Percentiles rank a stretch among this genome's conserved stretches.
These are phyloP conservation scores for Metschnikowia koreensis DNA, from an alignment of 805 yeast genomes.

Conservation along the genomic window DNA sequence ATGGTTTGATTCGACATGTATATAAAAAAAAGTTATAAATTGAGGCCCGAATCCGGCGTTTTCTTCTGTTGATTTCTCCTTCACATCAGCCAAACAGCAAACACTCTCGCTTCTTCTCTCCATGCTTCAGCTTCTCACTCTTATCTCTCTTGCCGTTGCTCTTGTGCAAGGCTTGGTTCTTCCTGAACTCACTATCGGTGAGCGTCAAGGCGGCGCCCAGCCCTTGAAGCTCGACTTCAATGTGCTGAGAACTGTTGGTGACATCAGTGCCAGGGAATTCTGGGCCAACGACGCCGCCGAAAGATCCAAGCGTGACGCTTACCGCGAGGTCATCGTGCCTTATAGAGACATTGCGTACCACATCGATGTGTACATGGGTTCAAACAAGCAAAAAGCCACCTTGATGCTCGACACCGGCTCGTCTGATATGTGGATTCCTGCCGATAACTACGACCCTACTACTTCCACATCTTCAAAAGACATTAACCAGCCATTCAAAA, in stretches of 20 bases:
- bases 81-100: not conserved
- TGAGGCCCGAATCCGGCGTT: not conserved
- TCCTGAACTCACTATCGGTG: not conserved
- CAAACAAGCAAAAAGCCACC: constrained; percentile 25
- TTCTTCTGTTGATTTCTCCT: not conserved
- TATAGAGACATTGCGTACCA: constrained; percentile 10
- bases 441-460: constrained; percentile 5
- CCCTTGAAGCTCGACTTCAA: constrained; percentile 13
- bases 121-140: not conserved
- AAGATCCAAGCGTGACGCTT: constrained; percentile 5
- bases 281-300: not conserved
- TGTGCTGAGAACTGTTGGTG: constrained; percentile 7
- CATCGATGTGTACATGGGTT: constrained; percentile 22
- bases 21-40: too few relatives aligned
- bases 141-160: not conserved
- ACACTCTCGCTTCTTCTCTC: not conserved
- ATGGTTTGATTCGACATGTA: too few relatives aligned
- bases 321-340: constrained; percentile 8
- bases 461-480: constrained; percentile 5
- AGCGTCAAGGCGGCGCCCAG: not conserved
- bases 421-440: constrained; percentile 39
- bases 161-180: not conserved
- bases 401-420: constrained; percentile 44
- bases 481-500: constrained; percentile 7
- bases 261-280: not conserved